A percentile compares a stretch with the other conserved stretches of the same genome.
These are phyloP conservation scores for Aspergillus sojae DNA, from an alignment of 2,329 filamentous ascomycete species.

Conservation along the genomic window DNA sequence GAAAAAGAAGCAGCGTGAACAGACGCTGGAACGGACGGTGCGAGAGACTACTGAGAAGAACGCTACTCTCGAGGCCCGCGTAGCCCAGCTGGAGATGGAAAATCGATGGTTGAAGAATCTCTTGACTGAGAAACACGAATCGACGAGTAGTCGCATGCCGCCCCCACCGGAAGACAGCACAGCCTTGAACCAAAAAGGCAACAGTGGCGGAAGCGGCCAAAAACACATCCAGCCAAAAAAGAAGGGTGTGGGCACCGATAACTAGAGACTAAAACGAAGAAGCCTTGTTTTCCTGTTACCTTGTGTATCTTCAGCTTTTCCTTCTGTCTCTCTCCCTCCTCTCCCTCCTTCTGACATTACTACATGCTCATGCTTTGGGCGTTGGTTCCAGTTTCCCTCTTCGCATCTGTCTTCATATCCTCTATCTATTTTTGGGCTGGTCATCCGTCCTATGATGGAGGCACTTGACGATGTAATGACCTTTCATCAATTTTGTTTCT, in stretches of 20 bases:
- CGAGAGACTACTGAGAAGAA: constrained; percentile 85
- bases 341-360: constrained; percentile 3
- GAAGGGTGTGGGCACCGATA: constrained; percentile 41
- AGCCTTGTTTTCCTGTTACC: constrained; percentile 4
- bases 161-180: constrained; percentile 23
- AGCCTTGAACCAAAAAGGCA: constrained; percentile 23
- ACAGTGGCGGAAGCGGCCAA: constrained; percentile 25
- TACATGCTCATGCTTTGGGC: not conserved
- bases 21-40: constrained; percentile 76
- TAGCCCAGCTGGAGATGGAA: constrained; percentile 78
- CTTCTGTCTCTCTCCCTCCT: constrained; percentile 13
- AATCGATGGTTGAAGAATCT: constrained; percentile 82
- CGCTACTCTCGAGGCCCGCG: constrained; percentile 69
- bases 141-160: constrained; percentile 23
- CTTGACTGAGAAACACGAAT: constrained; percentile 76
- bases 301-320: constrained; percentile 8
- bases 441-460: constrained; percentile 15
- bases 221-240: constrained; percentile 44
- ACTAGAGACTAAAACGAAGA: constrained; percentile 22
- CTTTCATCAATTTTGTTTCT: not conserved
- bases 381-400: constrained; percentile 14
- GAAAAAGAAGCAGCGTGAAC: constrained; percentile 95
- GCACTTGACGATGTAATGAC: constrained; percentile 38
- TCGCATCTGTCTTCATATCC: constrained; percentile 15
- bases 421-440: constrained; percentile 9